Conservation (phyloP, 768 basidiomycete species). For the Chalciporus pseudorubinellus region DNA sequence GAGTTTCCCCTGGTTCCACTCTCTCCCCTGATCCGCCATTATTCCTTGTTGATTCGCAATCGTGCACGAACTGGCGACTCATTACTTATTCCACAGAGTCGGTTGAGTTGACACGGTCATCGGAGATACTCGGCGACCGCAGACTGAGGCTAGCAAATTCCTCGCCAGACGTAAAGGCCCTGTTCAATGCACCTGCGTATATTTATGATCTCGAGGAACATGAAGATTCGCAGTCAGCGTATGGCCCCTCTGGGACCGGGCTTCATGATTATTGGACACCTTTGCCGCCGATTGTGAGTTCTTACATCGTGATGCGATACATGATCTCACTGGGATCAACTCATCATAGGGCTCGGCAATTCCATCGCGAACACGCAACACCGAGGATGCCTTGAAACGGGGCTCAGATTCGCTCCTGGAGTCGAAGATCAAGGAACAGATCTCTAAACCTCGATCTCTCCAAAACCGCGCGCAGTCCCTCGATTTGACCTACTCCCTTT, state of each 20-base stretch:
- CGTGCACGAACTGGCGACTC: conserved; percentile 4
- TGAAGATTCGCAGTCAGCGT: conserved; percentile 61
- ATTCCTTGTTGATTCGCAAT: conserved; percentile 35
- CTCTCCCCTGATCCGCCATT: conserved; percentile 12
- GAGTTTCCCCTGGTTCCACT: conserved; percentile 17
- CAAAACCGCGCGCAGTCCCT: conserved; percentile 88
- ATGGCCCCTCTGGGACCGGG: conserved; percentile 47
- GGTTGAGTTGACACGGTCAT: conserved; percentile 64
- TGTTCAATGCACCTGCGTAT: conserved; percentile 86
- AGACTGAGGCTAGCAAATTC: conserved; percentile 82
- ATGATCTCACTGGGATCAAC: conserved; percentile 19
- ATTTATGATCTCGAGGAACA: conserved; percentile 78
- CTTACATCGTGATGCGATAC: not conserved
- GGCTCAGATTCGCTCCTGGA: conserved; percentile 83
- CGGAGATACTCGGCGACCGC: conserved; percentile 67
- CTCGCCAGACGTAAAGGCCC: conserved; percentile 91
- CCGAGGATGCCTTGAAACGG: conserved; percentile 75
- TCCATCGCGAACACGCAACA: conserved; percentile 62
- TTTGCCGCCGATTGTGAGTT: conserved; percentile 68
- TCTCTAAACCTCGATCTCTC: conserved; percentile 73
- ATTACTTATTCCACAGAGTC: conserved; percentile 49
- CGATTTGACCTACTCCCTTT: conserved; percentile 81
- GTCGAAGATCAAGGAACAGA: conserved; percentile 77
- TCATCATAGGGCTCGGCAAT: conserved; percentile 60
- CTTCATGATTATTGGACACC: conserved; percentile 72